Base-by-base conservation (phyloP, 2,329 filamentous ascomycete genomes). In the Esteya vermicola region DNA sequence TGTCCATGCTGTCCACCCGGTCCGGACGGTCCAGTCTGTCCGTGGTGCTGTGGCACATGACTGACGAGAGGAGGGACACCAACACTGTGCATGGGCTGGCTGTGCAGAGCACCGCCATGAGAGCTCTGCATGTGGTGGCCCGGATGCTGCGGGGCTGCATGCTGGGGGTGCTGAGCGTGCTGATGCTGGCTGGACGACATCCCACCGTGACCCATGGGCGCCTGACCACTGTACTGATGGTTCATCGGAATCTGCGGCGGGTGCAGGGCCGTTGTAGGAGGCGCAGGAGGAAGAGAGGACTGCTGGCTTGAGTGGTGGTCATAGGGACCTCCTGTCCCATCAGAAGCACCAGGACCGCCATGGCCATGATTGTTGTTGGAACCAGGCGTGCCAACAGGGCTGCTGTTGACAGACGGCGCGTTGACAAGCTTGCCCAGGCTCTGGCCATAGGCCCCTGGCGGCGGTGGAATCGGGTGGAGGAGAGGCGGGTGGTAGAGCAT, bases 341-440 rank as follows among this genome's bases (percentile, higher is more conserved):
- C 23, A 21, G 9, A n/a, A 21, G n/a, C n/a, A 18, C 28, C n/a
- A 31, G 9, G 25, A 9, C 18, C 34, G n/a, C n/a, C n/a, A 21
- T 6, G 21, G 19, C 21, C 33, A n/a, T 13, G 18, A 22, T 21
- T n/a, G n/a, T n/a, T n/a, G n/a, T n/a, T n/a, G n/a, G n/a, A n/a
- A n/a, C n/a, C n/a, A n/a, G n/a, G n/a, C n/a, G n/a, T 12, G 22
- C 3, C 10, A 14, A 14, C 20, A 7, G 38, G 18, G 33, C 33
- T 23, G 21, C 32, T 31, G 21, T 32, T 23, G 12, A 10, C 6
- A 2, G n/a, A n/a, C n/a, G 26, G 30, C 3, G n/a, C 22, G 21
- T 33, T 31, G 34, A 41, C 39, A 4, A 41, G 39, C 21, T 41
- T 41, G 27, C 34, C 34, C 14, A 41, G 33, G 27, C n/a, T 40